These are phyloP conservation scores for Homolaphlyctis polyrhiza DNA, from an alignment of 371 early-diverging fungal genomes.

Conservation along the genomic window DNA sequence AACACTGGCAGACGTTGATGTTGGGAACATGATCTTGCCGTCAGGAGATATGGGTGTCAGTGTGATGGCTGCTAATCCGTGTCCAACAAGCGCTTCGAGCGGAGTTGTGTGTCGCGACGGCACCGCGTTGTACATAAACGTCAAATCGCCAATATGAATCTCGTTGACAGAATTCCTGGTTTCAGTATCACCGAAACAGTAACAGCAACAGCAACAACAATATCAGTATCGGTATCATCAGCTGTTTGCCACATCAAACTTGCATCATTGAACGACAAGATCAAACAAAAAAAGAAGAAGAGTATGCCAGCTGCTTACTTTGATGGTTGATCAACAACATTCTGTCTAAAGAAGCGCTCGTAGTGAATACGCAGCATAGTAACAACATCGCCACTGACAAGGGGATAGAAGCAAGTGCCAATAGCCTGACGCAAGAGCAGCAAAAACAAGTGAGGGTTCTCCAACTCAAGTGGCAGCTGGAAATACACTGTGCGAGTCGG, in stretches of 20 bases:
- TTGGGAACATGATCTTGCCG: conserved; percentile 15
- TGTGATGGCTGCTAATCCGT: conserved; percentile 66
- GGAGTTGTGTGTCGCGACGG: conserved; percentile 36
- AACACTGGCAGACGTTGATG: neutral
- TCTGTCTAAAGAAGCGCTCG: conserved; percentile 34
- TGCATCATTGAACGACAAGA: no score
- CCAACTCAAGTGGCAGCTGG: conserved; percentile 47
- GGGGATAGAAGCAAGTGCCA: conserved; percentile 36
- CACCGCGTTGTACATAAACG: conserved; percentile 59
- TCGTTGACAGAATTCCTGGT: conserved; percentile 16
- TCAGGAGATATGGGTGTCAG: conserved; percentile 49
- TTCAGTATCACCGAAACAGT: no score
- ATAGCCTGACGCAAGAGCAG: conserved; percentile 64
- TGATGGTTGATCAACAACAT: neutral
- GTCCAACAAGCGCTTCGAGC: conserved; percentile 62
- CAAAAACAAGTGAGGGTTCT: conserved; percentile 56
- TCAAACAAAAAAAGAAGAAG: no score
- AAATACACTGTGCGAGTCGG: conserved; percentile 23
- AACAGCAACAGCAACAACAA: no score
- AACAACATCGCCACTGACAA: conserved; percentile 56
- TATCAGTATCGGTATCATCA: no score
- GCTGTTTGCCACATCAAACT: no score
- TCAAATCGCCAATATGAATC: conserved; percentile 46
- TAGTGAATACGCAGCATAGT: conserved; percentile 48
- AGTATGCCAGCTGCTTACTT: no score